These are phyloP conservation scores for Ampelocalamus luodianensis DNA, from an alignment of 176 grass and related monocot genomes.

Conservation along the genomic window DNA sequence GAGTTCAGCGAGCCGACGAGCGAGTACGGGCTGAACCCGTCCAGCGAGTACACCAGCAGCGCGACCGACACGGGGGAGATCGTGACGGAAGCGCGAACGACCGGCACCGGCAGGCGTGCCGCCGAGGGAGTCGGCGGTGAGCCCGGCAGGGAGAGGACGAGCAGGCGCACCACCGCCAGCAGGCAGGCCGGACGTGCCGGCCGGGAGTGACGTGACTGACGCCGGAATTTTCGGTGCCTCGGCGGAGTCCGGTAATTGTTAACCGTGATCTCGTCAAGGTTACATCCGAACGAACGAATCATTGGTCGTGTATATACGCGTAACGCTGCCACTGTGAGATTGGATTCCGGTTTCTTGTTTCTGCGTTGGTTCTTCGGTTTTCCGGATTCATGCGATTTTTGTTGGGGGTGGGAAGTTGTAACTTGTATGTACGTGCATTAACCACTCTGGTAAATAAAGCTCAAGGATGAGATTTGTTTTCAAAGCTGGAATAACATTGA, in stretches of 20 bases:
- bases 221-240: background rate
- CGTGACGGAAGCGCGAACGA: background rate
- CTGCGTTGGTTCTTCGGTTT: background rate
- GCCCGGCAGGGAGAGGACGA: slow-evolving; percentile 31
- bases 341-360: background rate
- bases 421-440: slow-evolving; percentile 35
- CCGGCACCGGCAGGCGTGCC: background rate
- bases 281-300: background rate
- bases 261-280: background rate
- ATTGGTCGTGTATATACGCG: slow-evolving; percentile 10
- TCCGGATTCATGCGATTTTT: slow-evolving; percentile 38
- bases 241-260: background rate
- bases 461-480: background rate
- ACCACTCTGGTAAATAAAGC: slow-evolving; percentile 11
- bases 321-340: background rate
- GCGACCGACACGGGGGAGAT: slow-evolving; percentile 51
- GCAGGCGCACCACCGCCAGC: slow-evolving; percentile 38
- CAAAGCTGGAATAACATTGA: background rate
- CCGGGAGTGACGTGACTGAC: slow-evolving; percentile 2
- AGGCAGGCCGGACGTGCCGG: slow-evolving; percentile 12
- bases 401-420: slow-evolving; percentile 29
- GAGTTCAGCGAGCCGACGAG: slow-evolving; percentile 64
- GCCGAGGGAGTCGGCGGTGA: background rate
- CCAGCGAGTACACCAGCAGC: slow-evolving; percentile 53
- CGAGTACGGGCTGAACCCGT: slow-evolving; percentile 58